Base-by-base conservation (phyloP, 331 rosid genomes). In the Malus hybrid region DNA sequence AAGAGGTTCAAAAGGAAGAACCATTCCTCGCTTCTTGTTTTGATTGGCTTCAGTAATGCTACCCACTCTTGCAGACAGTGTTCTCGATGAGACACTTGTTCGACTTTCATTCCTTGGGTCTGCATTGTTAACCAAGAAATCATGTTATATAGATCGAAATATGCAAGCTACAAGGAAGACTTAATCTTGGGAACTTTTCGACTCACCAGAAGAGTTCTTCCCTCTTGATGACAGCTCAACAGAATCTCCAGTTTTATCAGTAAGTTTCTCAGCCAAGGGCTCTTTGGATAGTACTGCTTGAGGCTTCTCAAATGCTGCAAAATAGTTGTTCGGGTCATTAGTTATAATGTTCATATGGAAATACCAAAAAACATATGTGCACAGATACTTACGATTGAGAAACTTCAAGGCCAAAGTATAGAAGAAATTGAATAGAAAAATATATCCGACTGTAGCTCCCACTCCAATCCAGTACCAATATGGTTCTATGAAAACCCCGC, bases 1-100 rank as follows among this genome's bases (percentile, higher is more conserved):
- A 79, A 84, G 92, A 26, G 89, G 92, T 52, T 88, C 81, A 63
- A 94, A 92, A 64, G 96, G 95, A 82, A 93, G 97, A 86, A 92
- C 85, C 93, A 91, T 90, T 56, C 96, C 91, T 4, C 75, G 80
- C 72, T 81, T 88, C 70, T 39, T 83, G 20, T 64, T 79, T 33
- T 62, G 56, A 55, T 73, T 81, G 66, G 78, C 73, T 46, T 62
- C 77, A 42, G 32, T 18, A 42, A 73, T 39, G 69, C 68, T 60
- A 28, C 77, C 69, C 28, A 73, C 70, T 63, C 77, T 63, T 1
- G 62, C 63, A 11, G 77, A 63, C 63, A 63, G 20, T n/a, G 77
- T 48, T 74, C 77, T 30, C 1, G 46, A 73, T 63, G 77, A 74
- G 13, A 63, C 48, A 63, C 50, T 62, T 74, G 92, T 74, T 63